Evolutionary conservation across 805 yeast genomes (phyloP), one percentile per base, ranked within the genome.

Genomic region (Metschnikowia picachoensis): DNA sequence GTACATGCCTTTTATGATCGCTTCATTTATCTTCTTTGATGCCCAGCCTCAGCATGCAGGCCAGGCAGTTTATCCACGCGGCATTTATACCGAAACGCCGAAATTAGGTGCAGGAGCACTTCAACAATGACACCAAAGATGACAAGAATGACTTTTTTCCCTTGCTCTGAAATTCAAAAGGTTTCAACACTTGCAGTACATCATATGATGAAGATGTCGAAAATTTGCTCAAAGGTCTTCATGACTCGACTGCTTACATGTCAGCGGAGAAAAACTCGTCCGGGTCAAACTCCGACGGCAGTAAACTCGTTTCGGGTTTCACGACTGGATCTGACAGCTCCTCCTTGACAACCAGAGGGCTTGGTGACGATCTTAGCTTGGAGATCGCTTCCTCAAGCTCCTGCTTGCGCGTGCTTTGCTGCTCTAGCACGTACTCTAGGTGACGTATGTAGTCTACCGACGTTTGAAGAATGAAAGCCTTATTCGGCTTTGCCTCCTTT

Each of bases 371-470:
- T 13, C 31, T 36, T 15, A 56, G 34, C 8, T 53, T 50, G 8
- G 48, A 41, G 4, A 67, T 56, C 34, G 53, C 49, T 10, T 58
- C 46, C 15, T 66, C 58, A 30, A 85, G 61, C 16, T 71, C 67
- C 2, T 54, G 61, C 44, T 74, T 64, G 48, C 82, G 67, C 20
- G 62, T 61, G 35, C 77, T 79, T 60, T 86, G 94, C 41, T 70
- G 68, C 7, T 69, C 67, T 57, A 83, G 66, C 5, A 86, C 87
- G 44, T 77, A 75, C 50, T 80, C 76, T 51, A 89, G 70, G 61
- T 83, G 84, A 8, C 64, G 71, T 38, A 90, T 80, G 62, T 91
- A 90, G 39, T 87, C 95, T 16, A 90, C 95, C 1, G 95, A 79
- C 57, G 82, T 80, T 55, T 79, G 77, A 49, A 90, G 72, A 41